Conservation (phyloP, 2,329 filamentous ascomycete species). For the Cadophora malorum region DNA sequence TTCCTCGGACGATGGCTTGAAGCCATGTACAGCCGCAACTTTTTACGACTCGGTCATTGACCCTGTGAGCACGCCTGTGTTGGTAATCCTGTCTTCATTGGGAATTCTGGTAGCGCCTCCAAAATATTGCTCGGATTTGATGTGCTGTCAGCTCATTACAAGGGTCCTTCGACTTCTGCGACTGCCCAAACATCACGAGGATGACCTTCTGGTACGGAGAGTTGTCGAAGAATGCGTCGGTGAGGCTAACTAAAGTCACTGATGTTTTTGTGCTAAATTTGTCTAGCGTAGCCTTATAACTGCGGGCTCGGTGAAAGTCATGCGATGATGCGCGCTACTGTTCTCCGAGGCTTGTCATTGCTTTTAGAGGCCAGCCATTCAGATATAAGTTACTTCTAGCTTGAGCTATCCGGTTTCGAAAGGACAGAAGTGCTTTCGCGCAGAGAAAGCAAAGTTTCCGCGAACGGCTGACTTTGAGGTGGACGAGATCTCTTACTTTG, state of each 20-base stretch:
- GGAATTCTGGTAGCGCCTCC: not conserved
- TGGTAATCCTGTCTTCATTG: not conserved
- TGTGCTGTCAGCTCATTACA: not conserved
- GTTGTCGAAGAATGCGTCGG: not conserved
- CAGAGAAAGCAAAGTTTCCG: not conserved
- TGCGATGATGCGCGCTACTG: not conserved
- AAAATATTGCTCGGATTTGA: not conserved
- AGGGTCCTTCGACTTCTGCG: not conserved
- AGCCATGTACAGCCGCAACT: conserved; percentile 1
- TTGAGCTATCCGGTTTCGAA: not conserved
- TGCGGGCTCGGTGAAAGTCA: not conserved
- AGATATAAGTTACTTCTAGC: not conserved
- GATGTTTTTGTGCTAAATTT: not conserved
- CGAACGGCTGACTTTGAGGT: not conserved
- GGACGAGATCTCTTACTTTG: not conserved
- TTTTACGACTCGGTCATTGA: not conserved
- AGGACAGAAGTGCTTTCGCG: not conserved
- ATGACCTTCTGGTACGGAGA: not conserved
- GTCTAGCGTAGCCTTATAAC: conserved; percentile 3
- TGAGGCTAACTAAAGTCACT: not conserved
- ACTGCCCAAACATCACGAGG: not conserved
- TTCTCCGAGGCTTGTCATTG: not conserved
- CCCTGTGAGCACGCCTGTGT: not conserved
- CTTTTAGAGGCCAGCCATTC: not conserved
- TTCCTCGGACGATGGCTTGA: not conserved